A percentile compares a stretch with the other conserved stretches of the same genome.
phyloP scores from a whole-genome alignment of 164 flowering plant species.

The Umbellularia californica region DNA sequence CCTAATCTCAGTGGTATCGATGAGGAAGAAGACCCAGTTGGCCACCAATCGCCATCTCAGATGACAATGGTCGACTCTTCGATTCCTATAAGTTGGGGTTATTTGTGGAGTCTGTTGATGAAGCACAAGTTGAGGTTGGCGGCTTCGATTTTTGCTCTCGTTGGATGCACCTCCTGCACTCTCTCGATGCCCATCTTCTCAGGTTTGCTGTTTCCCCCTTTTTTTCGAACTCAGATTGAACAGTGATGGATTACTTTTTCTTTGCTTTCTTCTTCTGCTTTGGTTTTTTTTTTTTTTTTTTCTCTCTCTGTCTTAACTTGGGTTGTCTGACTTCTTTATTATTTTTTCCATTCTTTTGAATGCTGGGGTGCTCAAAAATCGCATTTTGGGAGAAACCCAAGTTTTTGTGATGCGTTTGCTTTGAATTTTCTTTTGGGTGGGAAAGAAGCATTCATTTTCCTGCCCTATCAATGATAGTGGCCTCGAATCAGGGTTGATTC shows the following conservation, averaged over 20 bases:
- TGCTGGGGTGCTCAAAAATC: too few species aligned
- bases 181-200: constrained; percentile 86
- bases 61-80: constrained; percentile 14
- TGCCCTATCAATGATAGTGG: too few species aligned
- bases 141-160: constrained; percentile 38
- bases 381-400: too few species aligned
- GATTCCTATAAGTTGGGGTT: constrained; percentile 49
- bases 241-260: too few species aligned
- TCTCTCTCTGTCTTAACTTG: too few species aligned
- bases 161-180: constrained; percentile 71
- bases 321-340: neutral
- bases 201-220: constrained; percentile 28
- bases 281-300: too few species aligned
- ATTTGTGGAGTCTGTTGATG: constrained; percentile 46
- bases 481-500: too few species aligned
- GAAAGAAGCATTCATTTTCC: too few species aligned
- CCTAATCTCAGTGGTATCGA: constrained; percentile 33
- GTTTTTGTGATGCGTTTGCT: too few species aligned
- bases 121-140: constrained; percentile 61
- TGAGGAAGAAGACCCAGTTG: constrained; percentile 22
- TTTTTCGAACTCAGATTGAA: neutral
- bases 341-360: too few species aligned
- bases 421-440: too few species aligned
- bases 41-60: constrained; percentile 24
- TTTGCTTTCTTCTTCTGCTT: neutral